Conservation (phyloP, 768 basidiomycete species). For the Boletus reticuloceps region DNA sequence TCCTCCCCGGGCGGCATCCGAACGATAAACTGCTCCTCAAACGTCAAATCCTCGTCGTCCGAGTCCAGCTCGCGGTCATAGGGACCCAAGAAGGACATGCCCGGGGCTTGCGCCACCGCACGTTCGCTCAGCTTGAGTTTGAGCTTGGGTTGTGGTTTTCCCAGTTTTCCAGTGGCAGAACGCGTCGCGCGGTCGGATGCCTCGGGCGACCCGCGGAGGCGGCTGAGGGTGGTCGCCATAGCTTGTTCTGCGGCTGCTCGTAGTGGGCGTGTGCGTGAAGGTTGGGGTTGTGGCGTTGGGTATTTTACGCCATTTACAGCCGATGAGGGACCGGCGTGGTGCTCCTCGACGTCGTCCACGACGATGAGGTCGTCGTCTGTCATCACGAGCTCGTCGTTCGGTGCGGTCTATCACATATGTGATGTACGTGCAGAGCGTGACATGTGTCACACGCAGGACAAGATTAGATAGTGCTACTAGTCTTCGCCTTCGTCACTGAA, state of each 20-base stretch:
- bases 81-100: constrained; percentile 84
- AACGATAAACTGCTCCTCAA: constrained; percentile 97
- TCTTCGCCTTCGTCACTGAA: constrained; percentile 19
- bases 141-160: constrained; percentile 65
- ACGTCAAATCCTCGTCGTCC: constrained; percentile 90
- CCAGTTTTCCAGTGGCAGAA: constrained; percentile 47
- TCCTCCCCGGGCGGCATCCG: constrained; percentile 85
- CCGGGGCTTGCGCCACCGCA: constrained; percentile 74
- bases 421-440: constrained; percentile 4
- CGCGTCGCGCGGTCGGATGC: constrained; percentile 53
- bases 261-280: constrained; percentile 31
- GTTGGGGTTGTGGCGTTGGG: constrained; percentile 11
- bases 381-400: constrained; percentile 3
- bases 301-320: constrained; percentile 24
- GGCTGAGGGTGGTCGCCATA: constrained; percentile 33
- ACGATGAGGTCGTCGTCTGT: constrained; percentile 66
- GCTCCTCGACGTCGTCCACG: constrained; percentile 54
- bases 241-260: constrained; percentile 34
- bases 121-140: constrained; percentile 88
- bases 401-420: not conserved
- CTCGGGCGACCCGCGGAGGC: constrained; percentile 29
- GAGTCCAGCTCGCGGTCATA: constrained; percentile 96
- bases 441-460: constrained; percentile 10
- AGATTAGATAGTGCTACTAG: not conserved
- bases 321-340: constrained; percentile 37